Evolutionary conservation across 1,284 basidiomycete species (phyloP).

Genomic region (Cutaneotrichosporon spelunceum): DNA sequence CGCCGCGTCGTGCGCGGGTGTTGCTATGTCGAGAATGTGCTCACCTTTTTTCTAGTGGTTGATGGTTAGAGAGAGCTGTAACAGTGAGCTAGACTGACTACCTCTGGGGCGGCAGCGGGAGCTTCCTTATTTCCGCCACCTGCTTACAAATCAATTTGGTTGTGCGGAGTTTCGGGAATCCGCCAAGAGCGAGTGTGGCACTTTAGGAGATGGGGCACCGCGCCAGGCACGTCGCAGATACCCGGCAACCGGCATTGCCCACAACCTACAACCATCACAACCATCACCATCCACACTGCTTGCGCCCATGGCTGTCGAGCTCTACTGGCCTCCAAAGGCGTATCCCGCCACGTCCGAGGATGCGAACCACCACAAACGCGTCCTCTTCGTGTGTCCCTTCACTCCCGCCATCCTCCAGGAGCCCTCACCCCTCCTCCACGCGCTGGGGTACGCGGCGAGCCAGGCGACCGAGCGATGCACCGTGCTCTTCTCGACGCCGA

Average conservation of each 20-base stretch:
- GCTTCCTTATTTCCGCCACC: slow-evolving; percentile 1
- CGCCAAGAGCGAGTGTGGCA: background rate
- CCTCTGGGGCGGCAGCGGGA: background rate
- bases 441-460: slow-evolving; percentile 28
- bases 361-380: slow-evolving; percentile 13
- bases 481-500: slow-evolving; percentile 37
- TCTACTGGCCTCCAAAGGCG: slow-evolving; percentile 1
- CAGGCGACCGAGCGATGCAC: slow-evolving; percentile 24
- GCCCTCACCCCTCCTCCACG: slow-evolving; percentile 28
- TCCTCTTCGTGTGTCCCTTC: slow-evolving; percentile 40
- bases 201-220: background rate
- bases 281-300: background rate
- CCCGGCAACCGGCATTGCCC: background rate
- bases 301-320: background rate
- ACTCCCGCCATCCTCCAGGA: slow-evolving; percentile 27
- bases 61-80: slow-evolving; percentile 21
- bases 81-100: background rate
- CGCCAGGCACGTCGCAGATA: background rate
- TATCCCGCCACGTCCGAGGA: background rate
- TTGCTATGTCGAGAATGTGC: background rate
- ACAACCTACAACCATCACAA: background rate
- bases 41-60: slow-evolving; percentile 20
- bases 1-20: background rate
- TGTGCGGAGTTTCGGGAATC: background rate
- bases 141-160: slow-evolving; percentile 2